phyloP scores from a whole-genome alignment of 148 eudicot genomes.

The Amaranthus cruentus region DNA sequence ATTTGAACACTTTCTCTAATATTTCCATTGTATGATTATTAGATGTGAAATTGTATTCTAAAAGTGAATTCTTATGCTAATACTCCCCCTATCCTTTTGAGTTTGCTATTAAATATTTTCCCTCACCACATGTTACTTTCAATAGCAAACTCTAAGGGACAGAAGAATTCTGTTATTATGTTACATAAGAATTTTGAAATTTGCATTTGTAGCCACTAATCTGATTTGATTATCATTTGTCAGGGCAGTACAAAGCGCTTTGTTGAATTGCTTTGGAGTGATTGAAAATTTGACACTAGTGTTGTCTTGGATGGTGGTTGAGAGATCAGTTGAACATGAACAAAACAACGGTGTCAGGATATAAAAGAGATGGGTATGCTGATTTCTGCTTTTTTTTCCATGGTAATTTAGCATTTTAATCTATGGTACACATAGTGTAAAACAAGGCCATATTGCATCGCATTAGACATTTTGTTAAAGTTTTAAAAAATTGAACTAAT shows the following conservation, averaged over 20 bases:
- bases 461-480: too few species aligned
- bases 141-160: too few species aligned
- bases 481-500: too few species aligned
- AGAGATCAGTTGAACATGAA: not conserved
- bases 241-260: not conserved
- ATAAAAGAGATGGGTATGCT: too few species aligned
- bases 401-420: not conserved
- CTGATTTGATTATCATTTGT: not conserved
- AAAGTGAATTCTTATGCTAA: not conserved
- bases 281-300: not conserved
- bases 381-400: not conserved
- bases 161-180: not conserved
- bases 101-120: not conserved
- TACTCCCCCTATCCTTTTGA: too few species aligned
- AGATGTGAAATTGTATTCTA: not conserved
- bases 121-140: too few species aligned
- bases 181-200: not conserved
- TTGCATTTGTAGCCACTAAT: not conserved
- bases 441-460: too few species aligned
- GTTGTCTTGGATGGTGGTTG: not conserved
- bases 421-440: not conserved
- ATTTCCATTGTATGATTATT: not conserved
- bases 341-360: not conserved
- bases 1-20: not conserved
- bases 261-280: too few species aligned